Evolutionary conservation across 768 basidiomycete genomes (phyloP).

Genomic region (Mycena indigotica): DNA sequence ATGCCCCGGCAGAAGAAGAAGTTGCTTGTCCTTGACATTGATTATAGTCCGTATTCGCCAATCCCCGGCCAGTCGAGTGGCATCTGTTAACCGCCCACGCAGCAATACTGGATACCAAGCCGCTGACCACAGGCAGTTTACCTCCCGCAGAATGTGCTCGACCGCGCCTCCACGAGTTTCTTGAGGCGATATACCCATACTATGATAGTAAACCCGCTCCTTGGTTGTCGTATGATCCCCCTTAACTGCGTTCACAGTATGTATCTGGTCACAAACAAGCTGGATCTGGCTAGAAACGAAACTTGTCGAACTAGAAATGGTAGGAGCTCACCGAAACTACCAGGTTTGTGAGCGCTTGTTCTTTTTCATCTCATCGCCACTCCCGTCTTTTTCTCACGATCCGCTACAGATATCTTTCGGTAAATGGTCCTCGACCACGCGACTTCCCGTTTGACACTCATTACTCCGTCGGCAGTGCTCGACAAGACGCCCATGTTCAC

Average conservation of each 20-base stretch:
- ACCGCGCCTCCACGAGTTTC: conserved; percentile 81
- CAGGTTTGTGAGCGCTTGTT: conserved; percentile 46
- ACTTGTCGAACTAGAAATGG: conserved; percentile 82
- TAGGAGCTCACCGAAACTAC: conserved; percentile 70
- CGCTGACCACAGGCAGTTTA: conserved; percentile 76
- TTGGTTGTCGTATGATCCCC: not conserved
- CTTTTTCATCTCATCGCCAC: not conserved
- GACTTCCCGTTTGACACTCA: not conserved
- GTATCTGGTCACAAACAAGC: conserved; percentile 87
- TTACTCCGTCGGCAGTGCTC: conserved; percentile 49
- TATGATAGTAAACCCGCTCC: conserved; percentile 66
- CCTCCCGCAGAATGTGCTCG: conserved; percentile 82
- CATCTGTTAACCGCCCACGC: conserved; percentile 9
- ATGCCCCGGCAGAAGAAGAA: conserved; percentile 56
- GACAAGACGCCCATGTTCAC: conserved; percentile 91
- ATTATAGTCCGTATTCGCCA: conserved; percentile 63
- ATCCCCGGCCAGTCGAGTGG: not conserved
- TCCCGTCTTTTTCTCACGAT: not conserved
- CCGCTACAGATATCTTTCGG: conserved; percentile 64
- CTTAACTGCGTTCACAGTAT: conserved; percentile 45
- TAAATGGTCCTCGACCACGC: conserved; percentile 26
- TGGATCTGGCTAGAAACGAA: conserved; percentile 92
- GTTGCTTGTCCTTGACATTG: conserved; percentile 84
- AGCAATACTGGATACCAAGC: conserved; percentile 87
- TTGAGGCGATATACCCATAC: conserved; percentile 75